Evolutionary conservation across 768 basidiomycete species (phyloP).

Genomic region (Leccinum boreale): DNA sequence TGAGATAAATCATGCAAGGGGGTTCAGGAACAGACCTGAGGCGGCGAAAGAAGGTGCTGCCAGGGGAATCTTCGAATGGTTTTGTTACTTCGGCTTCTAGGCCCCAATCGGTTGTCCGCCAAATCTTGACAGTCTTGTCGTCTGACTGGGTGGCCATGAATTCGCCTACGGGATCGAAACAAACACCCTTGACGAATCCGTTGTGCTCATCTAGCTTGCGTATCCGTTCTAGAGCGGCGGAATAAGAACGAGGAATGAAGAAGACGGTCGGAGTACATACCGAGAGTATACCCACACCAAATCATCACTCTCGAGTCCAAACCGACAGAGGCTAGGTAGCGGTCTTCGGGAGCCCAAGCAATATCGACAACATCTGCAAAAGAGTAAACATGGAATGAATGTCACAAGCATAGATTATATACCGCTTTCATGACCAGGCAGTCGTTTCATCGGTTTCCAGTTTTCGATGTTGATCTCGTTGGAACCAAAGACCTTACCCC

Average conservation of each 20-base stretch:
- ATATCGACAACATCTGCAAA: conserved; percentile 86
- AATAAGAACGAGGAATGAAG: not conserved
- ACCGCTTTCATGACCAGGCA: conserved; percentile 96
- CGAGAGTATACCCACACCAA: conserved; percentile 91
- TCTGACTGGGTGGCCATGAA: conserved; percentile 98
- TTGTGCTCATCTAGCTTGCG: conserved; percentile 84
- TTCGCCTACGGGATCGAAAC: conserved; percentile 98
- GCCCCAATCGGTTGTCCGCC: conserved; percentile 92
- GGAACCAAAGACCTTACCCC: conserved; percentile 89
- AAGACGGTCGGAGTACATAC: conserved; percentile 38
- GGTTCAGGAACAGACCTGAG: conserved; percentile 54
- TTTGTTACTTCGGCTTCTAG: conserved; percentile 82
- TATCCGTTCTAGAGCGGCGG: conserved; percentile 59
- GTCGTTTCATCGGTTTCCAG: conserved; percentile 90
- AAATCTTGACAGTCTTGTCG: conserved; percentile 94
- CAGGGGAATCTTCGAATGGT: conserved; percentile 91
- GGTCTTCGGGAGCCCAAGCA: conserved; percentile 92
- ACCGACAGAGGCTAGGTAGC: conserved; percentile 91
- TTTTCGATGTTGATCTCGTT: conserved; percentile 96
- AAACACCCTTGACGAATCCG: conserved; percentile 98
- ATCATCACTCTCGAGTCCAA: conserved; percentile 88
- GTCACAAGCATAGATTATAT: conserved; percentile 20
- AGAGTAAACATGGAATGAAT: not conserved
- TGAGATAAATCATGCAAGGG: not conserved
- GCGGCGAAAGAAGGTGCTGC: conserved; percentile 90